phyloP scores from a whole-genome alignment of 768 basidiomycete species.

The Pisolithus microcarpus region DNA sequence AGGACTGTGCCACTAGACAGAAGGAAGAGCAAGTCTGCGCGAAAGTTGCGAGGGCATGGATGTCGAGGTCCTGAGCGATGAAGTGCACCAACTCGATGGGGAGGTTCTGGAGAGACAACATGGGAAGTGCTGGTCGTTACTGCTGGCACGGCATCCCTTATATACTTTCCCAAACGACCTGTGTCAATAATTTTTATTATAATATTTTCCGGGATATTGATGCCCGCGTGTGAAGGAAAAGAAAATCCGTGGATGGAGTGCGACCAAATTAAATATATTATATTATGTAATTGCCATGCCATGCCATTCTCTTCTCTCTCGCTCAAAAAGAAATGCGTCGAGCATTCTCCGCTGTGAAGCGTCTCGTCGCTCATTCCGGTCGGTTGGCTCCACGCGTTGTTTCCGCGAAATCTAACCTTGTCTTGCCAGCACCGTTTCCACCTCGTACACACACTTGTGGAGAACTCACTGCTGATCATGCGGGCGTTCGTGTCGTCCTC shows the following conservation, averaged over 20 bases:
- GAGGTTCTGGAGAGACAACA: conserved; percentile 45
- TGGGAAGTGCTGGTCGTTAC: conserved; percentile 16
- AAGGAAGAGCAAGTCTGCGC: conserved; percentile 37
- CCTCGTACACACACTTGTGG: conserved; percentile 59
- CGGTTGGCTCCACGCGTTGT: neutral
- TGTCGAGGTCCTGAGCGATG: conserved; percentile 35
- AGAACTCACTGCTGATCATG: conserved; percentile 44
- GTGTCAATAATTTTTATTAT: conserved; percentile 1
- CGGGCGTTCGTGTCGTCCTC: conserved; percentile 57
- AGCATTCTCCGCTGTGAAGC: neutral
- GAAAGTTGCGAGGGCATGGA: conserved; percentile 39
- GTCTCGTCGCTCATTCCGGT: conserved; percentile 7
- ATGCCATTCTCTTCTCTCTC: neutral
- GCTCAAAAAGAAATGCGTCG: neutral
- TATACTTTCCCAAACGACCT: conserved; percentile 6
- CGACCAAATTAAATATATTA: neutral
- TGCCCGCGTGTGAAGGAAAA: conserved; percentile 35
- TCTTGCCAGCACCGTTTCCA: conserved; percentile 47
- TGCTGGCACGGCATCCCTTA: conserved; percentile 2
- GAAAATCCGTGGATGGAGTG: neutral
- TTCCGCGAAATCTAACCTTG: conserved; percentile 3
- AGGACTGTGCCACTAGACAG: conserved; percentile 46
- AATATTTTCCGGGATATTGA: conserved; percentile 19
- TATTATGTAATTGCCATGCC: neutral
- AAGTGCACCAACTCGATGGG: conserved; percentile 59